Evolutionary conservation across 2,329 filamentous ascomycete genomes (phyloP), one percentile per base, ranked within the genome.

Genomic region (Chaetoscypha palmicola): DNA sequence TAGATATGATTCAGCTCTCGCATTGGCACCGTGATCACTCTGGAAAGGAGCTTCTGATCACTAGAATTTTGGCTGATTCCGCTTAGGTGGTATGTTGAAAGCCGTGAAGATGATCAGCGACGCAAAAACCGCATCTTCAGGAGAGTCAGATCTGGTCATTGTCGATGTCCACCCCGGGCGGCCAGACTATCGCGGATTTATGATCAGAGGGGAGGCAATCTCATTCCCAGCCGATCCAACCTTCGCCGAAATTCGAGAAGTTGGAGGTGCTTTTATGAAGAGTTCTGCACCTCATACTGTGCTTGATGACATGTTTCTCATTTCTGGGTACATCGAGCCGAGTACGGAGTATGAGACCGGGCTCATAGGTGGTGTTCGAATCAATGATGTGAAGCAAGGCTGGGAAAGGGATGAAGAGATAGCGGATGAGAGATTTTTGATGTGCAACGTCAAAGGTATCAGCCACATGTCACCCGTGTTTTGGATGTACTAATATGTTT

Each of bases 21-120:
- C 69, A 74, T 51, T 75, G 73, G 73, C 71, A 77, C 58, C 66
- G 73, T 30, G 71, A 77, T 49, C 71, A 77, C 50, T 74, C 71
- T 20, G 71, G 70, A 32, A 41, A n/a, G 4, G 17, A 16, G 12
- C 24, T 16, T 42, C 28, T 17, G 3, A 19, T 17, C 17, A 9
- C 31, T 42, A 22, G n/a, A n/a, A n/a, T n/a, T n/a, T n/a, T n/a
- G n/a, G n/a, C n/a, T n/a, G n/a, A n/a, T n/a, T n/a, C n/a, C n/a
- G n/a, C 3, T 42, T 19, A 43, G 24, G 33, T 43, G 72, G 73
- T 4, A 64, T 78, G 58, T 58, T 68, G 16, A 63, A 62, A 34
- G 71, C 73, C n/a, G 60, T 77, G 34, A 55, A 61, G 14, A 64
- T 70, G 63, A 70, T 77, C 34, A 66, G 65, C 2, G 56, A 64